A percentile compares a stretch with the other conserved stretches of the same genome.
These are phyloP conservation scores for Tuber indicum DNA, from an alignment of 495 filamentous ascomycete species.

Conservation along the genomic window DNA sequence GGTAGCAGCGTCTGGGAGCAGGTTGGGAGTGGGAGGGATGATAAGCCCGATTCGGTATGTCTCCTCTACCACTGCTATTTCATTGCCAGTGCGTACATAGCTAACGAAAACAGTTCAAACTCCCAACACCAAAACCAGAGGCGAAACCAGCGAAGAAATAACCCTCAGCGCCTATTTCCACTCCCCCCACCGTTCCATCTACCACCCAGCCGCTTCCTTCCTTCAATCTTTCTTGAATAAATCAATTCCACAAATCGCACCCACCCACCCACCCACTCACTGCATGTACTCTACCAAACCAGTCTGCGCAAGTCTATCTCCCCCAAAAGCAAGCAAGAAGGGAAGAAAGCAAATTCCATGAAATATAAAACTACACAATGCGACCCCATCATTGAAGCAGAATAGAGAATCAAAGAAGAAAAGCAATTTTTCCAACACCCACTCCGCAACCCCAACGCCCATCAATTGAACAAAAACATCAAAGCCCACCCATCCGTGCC, in stretches of 20 bases:
- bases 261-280: neutral
- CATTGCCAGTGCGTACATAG: constrained; percentile 15
- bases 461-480: neutral
- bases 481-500: neutral
- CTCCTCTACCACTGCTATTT: constrained; percentile 22
- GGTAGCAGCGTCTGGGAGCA: constrained; percentile 81
- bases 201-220: neutral
- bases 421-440: neutral
- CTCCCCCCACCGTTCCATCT: neutral
- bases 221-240: neutral
- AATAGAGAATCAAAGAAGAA: neutral
- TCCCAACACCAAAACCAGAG: constrained; percentile 87
- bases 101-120: constrained; percentile 59
- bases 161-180: neutral
- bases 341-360: neutral
- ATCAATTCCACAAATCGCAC: neutral
- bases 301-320: neutral
- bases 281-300: neutral
- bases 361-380: neutral
- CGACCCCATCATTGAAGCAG: neutral
- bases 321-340: neutral
- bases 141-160: constrained; percentile 88
- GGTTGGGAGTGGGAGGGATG: constrained; percentile 72
- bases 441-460: neutral
- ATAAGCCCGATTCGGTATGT: constrained; percentile 66